Evolutionary conservation across 2,329 filamentous ascomycete genomes (phyloP), one percentile per base, ranked within the genome.

Genomic region (Claviceps sp.): DNA sequence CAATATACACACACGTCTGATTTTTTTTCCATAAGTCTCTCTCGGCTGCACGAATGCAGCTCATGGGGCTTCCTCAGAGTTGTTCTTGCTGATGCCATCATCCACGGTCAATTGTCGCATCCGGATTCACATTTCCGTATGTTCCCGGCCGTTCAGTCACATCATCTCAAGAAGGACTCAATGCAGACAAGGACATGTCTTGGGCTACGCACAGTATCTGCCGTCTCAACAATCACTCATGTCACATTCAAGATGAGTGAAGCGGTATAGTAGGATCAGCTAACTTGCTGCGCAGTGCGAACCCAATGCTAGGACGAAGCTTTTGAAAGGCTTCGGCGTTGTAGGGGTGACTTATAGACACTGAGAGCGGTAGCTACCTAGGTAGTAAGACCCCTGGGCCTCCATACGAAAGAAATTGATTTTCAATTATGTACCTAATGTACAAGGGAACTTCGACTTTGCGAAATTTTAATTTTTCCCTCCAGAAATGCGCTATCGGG

Each of bases 351-450:
- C 77, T 1, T 75, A 79, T 65, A 74, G 40, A 77, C 68, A 0
- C 78, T 77, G 57, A 79, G 76, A 5, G 76, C 64, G 6, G 76
- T 78, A 78, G 80, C 80, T 1, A n/a, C n/a, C n/a, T n/a, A n/a
- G n/a, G n/a, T n/a, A 76, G 70, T 16, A 81, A 62, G 1, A 74
- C 20, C 20, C 75, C 2, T n/a, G n/a, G n/a, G n/a, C n/a, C n/a
- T n/a, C 77, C 74, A 56, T 79, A 79, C 0, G 77, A 76, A 2
- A 76, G 75, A 3, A 77, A 74, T 1, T 67, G 69, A 55, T 73
- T 78, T 50, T 67, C 67, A 7, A 68, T 70, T 80, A n/a, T n/a
- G n/a, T n/a, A n/a, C n/a, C n/a, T n/a, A n/a, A n/a, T n/a, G n/a
- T n/a, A 78, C 14, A 80, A 66, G 53, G 9, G 29, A 4, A 34